Base-by-base conservation (phyloP, 2,329 filamentous ascomycete genomes). In the Colletotrichum tabaci region DNA sequence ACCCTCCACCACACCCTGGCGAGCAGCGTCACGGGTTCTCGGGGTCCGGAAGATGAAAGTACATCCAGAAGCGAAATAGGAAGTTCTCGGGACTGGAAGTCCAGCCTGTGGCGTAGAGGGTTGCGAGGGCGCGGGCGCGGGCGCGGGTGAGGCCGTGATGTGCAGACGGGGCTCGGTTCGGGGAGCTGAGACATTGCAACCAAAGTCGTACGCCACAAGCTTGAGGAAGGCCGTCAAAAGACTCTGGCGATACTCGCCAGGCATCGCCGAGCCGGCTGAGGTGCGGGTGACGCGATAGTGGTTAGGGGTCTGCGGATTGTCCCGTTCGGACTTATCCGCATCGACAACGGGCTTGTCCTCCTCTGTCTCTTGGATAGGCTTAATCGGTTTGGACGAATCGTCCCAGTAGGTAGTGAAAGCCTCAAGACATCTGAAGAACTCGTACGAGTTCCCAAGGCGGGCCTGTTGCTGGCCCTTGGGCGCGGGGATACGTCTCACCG, bases 391-490 rank as follows among this genome's bases (percentile, higher is more conserved):
- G 8, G 88, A 89, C 0, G 89, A 88, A 75, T 92, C 90, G 42
- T 90, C 88, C 90, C 90, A 92, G 76, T 86, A 92, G 0, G 83
- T 77, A 2, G 89, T 87, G 76, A 91, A 86, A 35, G 85, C 78
- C 75, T 92, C 90, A 23, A 92, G 82, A 74, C 89, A 88, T 63
- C 88, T 88, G 80, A 88, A 92, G 79, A 92, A 92, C 79, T 92
- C 90, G 75, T 91, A 92, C 6, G 88, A 86, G 74, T 91, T 91
- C 16, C 90, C 90, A 9, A 92, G 80, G 8, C 89, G 87, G 40
- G 86, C 84, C 46, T 87, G 83, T 56, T 84, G 81, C 75, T 87
- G 86, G 50, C 89, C 90, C 50, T 85, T 85, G 44, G 85, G 84
- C 0, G 87, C 82, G 7, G 85, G 84, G n/a, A 91, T 82, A 55